Evolutionary conservation across 1,284 basidiomycete species (phyloP).

Genomic region (Apiotrichum montevideense): DNA sequence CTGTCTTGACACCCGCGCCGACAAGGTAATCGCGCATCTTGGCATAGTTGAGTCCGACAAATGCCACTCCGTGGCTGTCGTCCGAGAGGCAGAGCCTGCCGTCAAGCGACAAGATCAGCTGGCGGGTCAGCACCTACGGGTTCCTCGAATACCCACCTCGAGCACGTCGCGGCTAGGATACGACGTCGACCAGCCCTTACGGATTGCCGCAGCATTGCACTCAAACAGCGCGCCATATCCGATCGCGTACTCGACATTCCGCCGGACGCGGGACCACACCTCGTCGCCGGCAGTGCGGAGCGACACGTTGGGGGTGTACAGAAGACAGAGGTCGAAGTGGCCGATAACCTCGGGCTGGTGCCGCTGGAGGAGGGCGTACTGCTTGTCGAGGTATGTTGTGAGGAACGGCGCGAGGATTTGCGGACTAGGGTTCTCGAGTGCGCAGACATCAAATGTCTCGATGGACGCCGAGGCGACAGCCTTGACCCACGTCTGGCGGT

Average conservation of each 20-base stretch:
- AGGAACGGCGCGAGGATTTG: slow-evolving; percentile 50
- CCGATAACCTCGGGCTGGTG: slow-evolving; percentile 85
- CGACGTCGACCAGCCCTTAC: slow-evolving; percentile 80
- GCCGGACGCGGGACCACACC: slow-evolving; percentile 61
- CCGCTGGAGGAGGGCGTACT: slow-evolving; percentile 61
- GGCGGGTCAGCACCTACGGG: background rate
- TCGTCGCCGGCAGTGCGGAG: slow-evolving; percentile 49
- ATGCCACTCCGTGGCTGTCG: slow-evolving; percentile 86
- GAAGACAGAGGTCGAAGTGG: slow-evolving; percentile 83
- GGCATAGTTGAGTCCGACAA: slow-evolving; percentile 81
- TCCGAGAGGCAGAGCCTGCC: slow-evolving; percentile 85
- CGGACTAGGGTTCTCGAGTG: slow-evolving; percentile 3
- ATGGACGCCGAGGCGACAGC: slow-evolving; percentile 48
- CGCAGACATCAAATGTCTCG: slow-evolving; percentile 3
- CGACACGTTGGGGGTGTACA: slow-evolving; percentile 61
- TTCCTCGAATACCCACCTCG: slow-evolving; percentile 52
- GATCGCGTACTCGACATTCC: slow-evolving; percentile 71
- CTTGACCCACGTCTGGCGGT: slow-evolving; percentile 47
- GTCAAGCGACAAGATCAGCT: slow-evolving; percentile 62
- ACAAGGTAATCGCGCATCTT: slow-evolving; percentile 64
- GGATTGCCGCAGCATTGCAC: slow-evolving; percentile 82
- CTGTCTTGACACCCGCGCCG: slow-evolving; percentile 55
- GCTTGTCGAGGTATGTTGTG: slow-evolving; percentile 71
- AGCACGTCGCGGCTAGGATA: slow-evolving; percentile 79
- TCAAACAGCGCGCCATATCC: slow-evolving; percentile 90